A percentile compares a stretch with the other conserved stretches of the same genome.
phyloP scores from a whole-genome alignment of 2,329 filamentous ascomycete genomes.

The Pseudogymnoascus destructans region DNA sequence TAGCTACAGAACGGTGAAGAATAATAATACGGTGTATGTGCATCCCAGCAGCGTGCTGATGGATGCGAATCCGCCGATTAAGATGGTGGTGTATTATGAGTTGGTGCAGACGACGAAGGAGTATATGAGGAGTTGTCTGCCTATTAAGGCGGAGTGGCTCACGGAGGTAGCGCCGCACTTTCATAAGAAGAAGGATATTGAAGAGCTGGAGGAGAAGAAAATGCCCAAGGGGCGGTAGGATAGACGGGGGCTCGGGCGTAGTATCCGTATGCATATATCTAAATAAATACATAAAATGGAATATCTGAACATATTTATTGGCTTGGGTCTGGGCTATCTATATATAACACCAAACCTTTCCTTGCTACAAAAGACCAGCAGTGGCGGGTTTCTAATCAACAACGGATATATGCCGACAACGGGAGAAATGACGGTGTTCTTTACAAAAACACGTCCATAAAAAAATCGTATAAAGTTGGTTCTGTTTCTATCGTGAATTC shows the following conservation, averaged over 20 bases:
- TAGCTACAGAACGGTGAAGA: slow-evolving; percentile 85
- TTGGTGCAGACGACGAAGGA: slow-evolving; percentile 75
- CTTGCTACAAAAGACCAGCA: no score
- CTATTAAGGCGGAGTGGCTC: slow-evolving; percentile 73
- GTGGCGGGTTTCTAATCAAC: background rate
- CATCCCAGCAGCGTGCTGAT: slow-evolving; percentile 78
- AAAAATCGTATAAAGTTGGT: no score
- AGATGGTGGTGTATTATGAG: slow-evolving; percentile 81
- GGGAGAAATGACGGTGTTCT: background rate
- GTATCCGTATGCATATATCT: background rate
- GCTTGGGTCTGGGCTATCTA: background rate
- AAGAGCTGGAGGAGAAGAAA: slow-evolving; percentile 69
- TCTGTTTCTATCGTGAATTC: background rate
- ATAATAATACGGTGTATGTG: slow-evolving; percentile 75
- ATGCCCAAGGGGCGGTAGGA: slow-evolving; percentile 39
- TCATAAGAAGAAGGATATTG: slow-evolving; percentile 82
- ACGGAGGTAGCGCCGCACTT: slow-evolving; percentile 87
- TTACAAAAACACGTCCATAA: background rate
- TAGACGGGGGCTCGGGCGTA: background rate
- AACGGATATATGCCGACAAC: background rate
- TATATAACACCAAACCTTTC: background rate
- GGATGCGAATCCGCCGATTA: slow-evolving; percentile 59
- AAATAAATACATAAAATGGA: background rate
- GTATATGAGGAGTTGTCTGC: slow-evolving; percentile 82
- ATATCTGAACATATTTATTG: background rate